These are phyloP conservation scores for Leishmania guyanensis DNA, from an alignment of 208 protist genomes.

Conservation along the genomic window DNA sequence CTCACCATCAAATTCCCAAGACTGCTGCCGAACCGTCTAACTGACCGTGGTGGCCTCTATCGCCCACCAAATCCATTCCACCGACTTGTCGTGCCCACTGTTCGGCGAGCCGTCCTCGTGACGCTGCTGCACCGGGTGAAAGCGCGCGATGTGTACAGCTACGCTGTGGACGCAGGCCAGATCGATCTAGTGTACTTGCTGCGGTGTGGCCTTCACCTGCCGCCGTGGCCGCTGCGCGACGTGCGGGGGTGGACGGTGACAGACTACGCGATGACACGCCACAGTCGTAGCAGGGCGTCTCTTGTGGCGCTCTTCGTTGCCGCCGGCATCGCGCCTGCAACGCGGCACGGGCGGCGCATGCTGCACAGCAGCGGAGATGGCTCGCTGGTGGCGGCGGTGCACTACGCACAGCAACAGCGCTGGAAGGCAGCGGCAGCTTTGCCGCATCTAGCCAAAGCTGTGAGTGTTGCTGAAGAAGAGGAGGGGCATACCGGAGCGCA, in stretches of 20 bases:
- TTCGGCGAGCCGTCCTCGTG: slow-evolving; percentile 11
- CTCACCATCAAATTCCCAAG: slow-evolving; percentile 26
- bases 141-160: slow-evolving; percentile 78
- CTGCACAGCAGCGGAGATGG: slow-evolving; percentile 7
- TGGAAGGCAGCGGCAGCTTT: slow-evolving; percentile 4
- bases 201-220: slow-evolving; percentile 46
- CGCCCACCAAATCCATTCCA: slow-evolving; percentile 46
- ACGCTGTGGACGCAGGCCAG: slow-evolving; percentile 52
- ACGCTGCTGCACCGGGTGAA: slow-evolving; percentile 55
- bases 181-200: slow-evolving; percentile 45
- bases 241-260: slow-evolving; percentile 67
- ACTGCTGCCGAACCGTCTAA: slow-evolving; percentile 36
- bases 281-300: slow-evolving; percentile 11
- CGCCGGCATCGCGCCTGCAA: slow-evolving; percentile 39
- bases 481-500: background rate
- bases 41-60: slow-evolving; percentile 43
- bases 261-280: slow-evolving; percentile 58
- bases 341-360: slow-evolving; percentile 38
- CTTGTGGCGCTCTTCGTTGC: slow-evolving; percentile 49
- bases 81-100: slow-evolving; percentile 48
- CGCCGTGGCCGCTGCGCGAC: slow-evolving; percentile 60
- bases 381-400: slow-evolving; percentile 34
- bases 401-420: slow-evolving; percentile 22
- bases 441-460: background rate
- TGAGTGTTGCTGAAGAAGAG: background rate